Evolutionary conservation across 139 green algal genomes (phyloP), one percentile per base, ranked within the genome.

Genomic region (Desmodesmus armatus): DNA sequence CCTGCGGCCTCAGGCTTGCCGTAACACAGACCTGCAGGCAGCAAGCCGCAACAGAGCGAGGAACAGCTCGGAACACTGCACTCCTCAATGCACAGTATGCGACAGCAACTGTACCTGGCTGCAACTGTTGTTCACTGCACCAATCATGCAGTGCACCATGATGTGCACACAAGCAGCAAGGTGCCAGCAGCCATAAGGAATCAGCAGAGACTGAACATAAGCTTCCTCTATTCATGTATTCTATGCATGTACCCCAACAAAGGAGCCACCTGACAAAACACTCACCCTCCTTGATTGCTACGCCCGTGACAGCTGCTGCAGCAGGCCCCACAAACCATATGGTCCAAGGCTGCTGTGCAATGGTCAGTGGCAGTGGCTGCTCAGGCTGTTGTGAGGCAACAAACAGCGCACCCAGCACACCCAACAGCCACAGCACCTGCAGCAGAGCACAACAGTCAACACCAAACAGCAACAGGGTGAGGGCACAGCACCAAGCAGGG

Each of bases 251-350:
- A n/a, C n/a, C n/a, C n/a, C n/a, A n/a, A n/a, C n/a, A n/a, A n/a
- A n/a, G n/a, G n/a, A n/a, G n/a, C n/a, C n/a, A n/a, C n/a, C n/a
- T n/a, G n/a, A n/a, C n/a, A n/a, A n/a, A n/a, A n/a, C n/a, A n/a
- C n/a, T n/a, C n/a, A n/a, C n/a, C n/a, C n/a, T n/a, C n/a, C n/a
- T n/a, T n/a, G n/a, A n/a, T n/a, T n/a, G n/a, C n/a, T n/a, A n/a
- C n/a, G n/a, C n/a, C 47, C 13, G 47, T 55, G 47, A 13, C 47
- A 55, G 47, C 13, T 21, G 47, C 47, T 55, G 47, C 47, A 21
- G 47, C 70, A 0, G 97, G 97, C 6, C 97, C 97, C 1, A 99
- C 92, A 1, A 95, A 82, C 96, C 96, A 98, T 0, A 98, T 85
- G 11, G 86, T 87, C 13, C 69, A 43, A 1, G 92, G 92, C 83